These are phyloP conservation scores for Lachnellula arida DNA, from an alignment of 2,329 filamentous ascomycete species.

Conservation along the genomic window DNA sequence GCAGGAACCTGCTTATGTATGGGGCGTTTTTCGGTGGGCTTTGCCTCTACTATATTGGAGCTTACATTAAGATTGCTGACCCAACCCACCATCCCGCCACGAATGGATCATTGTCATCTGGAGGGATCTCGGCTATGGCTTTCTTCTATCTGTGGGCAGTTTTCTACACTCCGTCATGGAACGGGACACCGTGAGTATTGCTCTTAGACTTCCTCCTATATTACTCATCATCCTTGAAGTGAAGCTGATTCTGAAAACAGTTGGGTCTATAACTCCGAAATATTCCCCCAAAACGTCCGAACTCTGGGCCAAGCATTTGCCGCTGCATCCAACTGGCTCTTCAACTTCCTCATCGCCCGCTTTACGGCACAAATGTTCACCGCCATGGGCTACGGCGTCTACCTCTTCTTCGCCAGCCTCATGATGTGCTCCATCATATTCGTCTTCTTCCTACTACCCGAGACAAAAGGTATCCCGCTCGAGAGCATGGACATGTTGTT, in stretches of 20 bases:
- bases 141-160: constrained; percentile 22
- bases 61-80: constrained; percentile 6
- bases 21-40: constrained; percentile 12
- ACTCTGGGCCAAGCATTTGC: constrained; percentile 52
- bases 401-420: constrained; percentile 22
- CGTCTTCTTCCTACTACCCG: constrained; percentile 55
- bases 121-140: constrained; percentile 39
- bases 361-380: constrained; percentile 23
- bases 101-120: not conserved
- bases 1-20: constrained; percentile 15
- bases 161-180: constrained; percentile 64
- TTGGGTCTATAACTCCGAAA: constrained; percentile 67
- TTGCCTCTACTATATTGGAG: constrained; percentile 15
- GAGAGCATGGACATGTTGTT: constrained; percentile 49
- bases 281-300: constrained; percentile 50
- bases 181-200: constrained; percentile 51
- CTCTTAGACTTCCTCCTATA: not conserved
- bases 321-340: constrained; percentile 65
- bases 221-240: no score
- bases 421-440: constrained; percentile 17
- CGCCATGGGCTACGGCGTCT: constrained; percentile 22
- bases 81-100: constrained; percentile 1
- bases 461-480: constrained; percentile 64
- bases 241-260: no score
- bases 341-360: constrained; percentile 64